phyloP scores from a whole-genome alignment of 2,329 filamentous ascomycete genomes.

The Aspergillus fischeri region DNA sequence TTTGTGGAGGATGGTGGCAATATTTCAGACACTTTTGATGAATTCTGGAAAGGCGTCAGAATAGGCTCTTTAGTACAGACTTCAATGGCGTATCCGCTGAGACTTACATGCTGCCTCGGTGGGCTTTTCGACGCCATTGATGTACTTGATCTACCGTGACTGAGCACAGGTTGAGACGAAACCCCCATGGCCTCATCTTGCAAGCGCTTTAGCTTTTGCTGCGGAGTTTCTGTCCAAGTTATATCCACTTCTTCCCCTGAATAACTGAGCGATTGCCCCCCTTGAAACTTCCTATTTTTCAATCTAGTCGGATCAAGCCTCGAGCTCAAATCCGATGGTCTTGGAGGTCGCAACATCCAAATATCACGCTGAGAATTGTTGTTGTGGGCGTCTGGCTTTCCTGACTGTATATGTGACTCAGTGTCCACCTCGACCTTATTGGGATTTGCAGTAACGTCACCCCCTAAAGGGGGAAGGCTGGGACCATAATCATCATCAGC shows the following conservation, averaged over 20 bases:
- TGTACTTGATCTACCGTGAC: neutral
- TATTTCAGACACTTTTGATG: neutral
- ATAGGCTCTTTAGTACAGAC: neutral
- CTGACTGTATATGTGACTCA: neutral
- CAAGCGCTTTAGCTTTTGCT: constrained; percentile 76
- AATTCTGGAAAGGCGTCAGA: neutral
- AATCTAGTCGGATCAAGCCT: constrained; percentile 79
- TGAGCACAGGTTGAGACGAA: constrained; percentile 22
- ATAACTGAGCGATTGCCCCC: constrained; percentile 50
- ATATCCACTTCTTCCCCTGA: constrained; percentile 43
- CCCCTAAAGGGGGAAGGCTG: constrained; percentile 29
- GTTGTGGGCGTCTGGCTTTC: constrained; percentile 16
- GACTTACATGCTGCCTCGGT: constrained; percentile 56
- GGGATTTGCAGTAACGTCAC: constrained; percentile 1
- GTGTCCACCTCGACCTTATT: neutral
- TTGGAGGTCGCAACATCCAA: constrained; percentile 75
- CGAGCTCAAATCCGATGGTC: constrained; percentile 49
- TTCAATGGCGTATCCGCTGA: neutral
- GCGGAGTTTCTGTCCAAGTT: constrained; percentile 88
- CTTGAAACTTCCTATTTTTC: constrained; percentile 75
- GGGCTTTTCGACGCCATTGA: constrained; percentile 43
- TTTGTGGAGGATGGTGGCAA: neutral
- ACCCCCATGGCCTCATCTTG: constrained; percentile 80
- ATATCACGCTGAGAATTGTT: constrained; percentile 64
- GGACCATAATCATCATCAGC: constrained; percentile 43